Conservation (phyloP, 331 rosid species). For the Telfairia occidentalis region DNA sequence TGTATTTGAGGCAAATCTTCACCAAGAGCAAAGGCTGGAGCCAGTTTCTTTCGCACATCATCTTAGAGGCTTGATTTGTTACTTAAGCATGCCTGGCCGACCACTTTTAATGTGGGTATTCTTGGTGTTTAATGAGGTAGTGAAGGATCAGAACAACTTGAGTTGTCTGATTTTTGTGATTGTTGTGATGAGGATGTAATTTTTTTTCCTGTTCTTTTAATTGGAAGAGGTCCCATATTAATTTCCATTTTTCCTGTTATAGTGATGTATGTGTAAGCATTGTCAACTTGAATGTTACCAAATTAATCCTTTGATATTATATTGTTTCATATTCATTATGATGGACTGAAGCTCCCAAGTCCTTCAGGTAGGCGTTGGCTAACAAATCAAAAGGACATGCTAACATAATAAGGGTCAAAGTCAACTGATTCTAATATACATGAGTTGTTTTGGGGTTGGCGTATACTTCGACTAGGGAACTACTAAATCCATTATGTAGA, state of each 20-base stretch:
- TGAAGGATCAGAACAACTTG: slow-evolving; percentile 7
- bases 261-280: slow-evolving; percentile 9
- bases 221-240: slow-evolving; percentile 11
- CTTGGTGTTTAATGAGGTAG: slow-evolving; percentile 10
- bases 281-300: neutral
- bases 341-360: neutral
- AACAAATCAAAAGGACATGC: neutral
- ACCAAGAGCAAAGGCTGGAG: slow-evolving; percentile 15
- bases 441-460: neutral
- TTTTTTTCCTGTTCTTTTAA: neutral
- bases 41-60: neutral
- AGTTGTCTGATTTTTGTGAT: slow-evolving; percentile 9
- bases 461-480: neutral
- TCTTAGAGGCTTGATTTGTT: neutral
- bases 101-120: slow-evolving; percentile 13
- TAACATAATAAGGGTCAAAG: neutral
- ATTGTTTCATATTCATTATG: neutral
- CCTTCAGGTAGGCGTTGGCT: neutral
- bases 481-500: neutral
- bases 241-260: slow-evolving; percentile 1
- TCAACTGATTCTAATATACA: neutral
- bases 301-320: neutral
- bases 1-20: slow-evolving; percentile 20
- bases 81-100: neutral
- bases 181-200: slow-evolving; percentile 10